A percentile compares a stretch with the other conserved stretches of the same genome.
Evolutionary conservation across 2,329 filamentous ascomycete species (phyloP).

Genomic region (Magnaporthales sp.): DNA sequence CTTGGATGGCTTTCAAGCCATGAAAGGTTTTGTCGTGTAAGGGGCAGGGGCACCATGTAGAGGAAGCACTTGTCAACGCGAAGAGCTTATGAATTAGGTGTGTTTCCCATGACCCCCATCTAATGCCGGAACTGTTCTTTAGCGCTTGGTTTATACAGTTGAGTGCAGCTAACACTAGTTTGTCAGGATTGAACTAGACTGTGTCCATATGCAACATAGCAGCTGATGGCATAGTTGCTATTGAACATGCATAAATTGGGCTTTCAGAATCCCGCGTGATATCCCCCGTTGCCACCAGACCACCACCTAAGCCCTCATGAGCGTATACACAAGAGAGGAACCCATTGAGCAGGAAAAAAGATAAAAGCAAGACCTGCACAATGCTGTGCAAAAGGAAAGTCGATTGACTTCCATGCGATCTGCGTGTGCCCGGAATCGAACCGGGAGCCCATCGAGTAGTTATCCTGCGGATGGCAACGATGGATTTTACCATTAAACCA

Average conservation of each 20-base stretch:
- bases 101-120: too few relatives aligned
- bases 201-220: neutral
- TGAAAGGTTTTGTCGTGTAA: neutral
- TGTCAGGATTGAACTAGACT: neutral
- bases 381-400: neutral
- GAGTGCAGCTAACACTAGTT: neutral
- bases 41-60: neutral
- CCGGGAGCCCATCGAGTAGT: constrained; percentile 26
- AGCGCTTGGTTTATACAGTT: too few relatives aligned
- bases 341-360: neutral
- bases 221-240: neutral
- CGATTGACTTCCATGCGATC: neutral
- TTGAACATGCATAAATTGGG: neutral
- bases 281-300: neutral
- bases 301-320: neutral
- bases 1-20: neutral
- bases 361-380: too few relatives aligned
- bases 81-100: neutral
- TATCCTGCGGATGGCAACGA: constrained; percentile 4
- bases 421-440: constrained; percentile 7
- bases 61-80: neutral
- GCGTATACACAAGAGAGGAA: neutral
- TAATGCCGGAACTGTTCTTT: too few relatives aligned
- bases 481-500: constrained; percentile 7
- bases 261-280: neutral